These are phyloP conservation scores for Sordaria brevicollis DNA, from an alignment of 495 filamentous ascomycete genomes.

Conservation along the genomic window DNA sequence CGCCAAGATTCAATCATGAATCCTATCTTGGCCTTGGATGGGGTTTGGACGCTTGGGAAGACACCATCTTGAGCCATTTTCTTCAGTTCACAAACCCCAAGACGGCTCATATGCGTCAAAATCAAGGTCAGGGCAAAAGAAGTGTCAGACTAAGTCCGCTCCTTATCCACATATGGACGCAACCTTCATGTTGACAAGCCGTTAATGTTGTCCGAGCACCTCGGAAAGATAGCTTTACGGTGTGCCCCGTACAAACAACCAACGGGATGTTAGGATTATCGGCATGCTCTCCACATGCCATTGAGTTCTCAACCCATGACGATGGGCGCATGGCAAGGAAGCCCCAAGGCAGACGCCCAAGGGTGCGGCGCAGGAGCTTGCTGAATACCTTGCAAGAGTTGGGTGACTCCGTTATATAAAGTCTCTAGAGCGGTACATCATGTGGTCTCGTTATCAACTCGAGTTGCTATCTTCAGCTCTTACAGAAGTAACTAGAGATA, in stretches of 20 bases:
- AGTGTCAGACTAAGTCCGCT: background rate
- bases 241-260: background rate
- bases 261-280: background rate
- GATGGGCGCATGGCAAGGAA: background rate
- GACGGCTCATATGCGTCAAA: background rate
- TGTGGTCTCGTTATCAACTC: background rate
- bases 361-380: background rate
- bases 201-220: background rate
- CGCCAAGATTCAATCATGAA: background rate
- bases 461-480: background rate
- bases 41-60: background rate
- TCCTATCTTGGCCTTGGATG: background rate
- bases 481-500: background rate
- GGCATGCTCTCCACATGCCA: background rate
- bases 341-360: background rate
- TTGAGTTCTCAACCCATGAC: background rate
- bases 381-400: too few relatives aligned
- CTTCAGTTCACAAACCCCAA: background rate
- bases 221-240: background rate
- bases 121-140: background rate
- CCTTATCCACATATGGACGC: background rate
- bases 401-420: background rate
- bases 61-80: background rate
- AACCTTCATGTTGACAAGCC: background rate
- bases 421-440: background rate